Conservation (phyloP, 345 rosid species). For the Conringia planisiliqua region DNA sequence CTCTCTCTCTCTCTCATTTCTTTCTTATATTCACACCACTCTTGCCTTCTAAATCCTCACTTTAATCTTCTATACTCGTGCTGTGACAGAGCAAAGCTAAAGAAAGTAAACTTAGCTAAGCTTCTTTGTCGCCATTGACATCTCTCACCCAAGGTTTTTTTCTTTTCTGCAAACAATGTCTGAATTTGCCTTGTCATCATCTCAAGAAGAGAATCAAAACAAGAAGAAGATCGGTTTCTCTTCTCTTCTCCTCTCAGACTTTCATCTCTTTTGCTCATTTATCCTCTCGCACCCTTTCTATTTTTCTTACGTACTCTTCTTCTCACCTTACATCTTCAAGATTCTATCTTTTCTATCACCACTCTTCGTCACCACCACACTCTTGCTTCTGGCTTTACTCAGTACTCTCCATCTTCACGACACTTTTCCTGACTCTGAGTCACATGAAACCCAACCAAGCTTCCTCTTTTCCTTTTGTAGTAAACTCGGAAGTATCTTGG, state of each 20-base stretch:
- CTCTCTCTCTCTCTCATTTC: slow-evolving; percentile 11
- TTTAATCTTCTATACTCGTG: slow-evolving; percentile 13
- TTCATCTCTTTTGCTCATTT: slow-evolving; percentile 49
- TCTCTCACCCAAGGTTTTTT: not conserved
- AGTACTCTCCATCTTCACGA: slow-evolving; percentile 39
- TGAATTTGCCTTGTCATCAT: slow-evolving; percentile 43
- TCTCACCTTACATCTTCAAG: slow-evolving; percentile 71
- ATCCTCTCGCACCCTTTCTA: slow-evolving; percentile 59
- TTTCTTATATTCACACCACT: slow-evolving; percentile 63
- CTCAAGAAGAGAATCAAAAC: slow-evolving; percentile 23
- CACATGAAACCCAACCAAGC: slow-evolving; percentile 42
- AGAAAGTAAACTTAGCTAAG: not conserved
- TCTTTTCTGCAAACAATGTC: slow-evolving; percentile 39
- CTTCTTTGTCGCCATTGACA: slow-evolving; percentile 26
- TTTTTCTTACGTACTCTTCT: slow-evolving; percentile 50
- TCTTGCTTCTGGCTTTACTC: slow-evolving; percentile 55
- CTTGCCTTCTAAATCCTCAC: slow-evolving; percentile 32
- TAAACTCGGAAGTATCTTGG: slow-evolving; percentile 40
- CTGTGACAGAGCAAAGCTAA: slow-evolving; percentile 21
- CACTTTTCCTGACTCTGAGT: slow-evolving; percentile 6
- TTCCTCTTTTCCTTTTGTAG: slow-evolving; percentile 37
- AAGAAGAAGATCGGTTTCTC: slow-evolving; percentile 41
- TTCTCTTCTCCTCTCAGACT: slow-evolving; percentile 44
- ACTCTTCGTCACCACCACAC: slow-evolving; percentile 71
- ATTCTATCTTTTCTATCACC: slow-evolving; percentile 80